phyloP scores from a whole-genome alignment of 2,329 filamentous ascomycete species.

The Trichothecium sympodiale region DNA sequence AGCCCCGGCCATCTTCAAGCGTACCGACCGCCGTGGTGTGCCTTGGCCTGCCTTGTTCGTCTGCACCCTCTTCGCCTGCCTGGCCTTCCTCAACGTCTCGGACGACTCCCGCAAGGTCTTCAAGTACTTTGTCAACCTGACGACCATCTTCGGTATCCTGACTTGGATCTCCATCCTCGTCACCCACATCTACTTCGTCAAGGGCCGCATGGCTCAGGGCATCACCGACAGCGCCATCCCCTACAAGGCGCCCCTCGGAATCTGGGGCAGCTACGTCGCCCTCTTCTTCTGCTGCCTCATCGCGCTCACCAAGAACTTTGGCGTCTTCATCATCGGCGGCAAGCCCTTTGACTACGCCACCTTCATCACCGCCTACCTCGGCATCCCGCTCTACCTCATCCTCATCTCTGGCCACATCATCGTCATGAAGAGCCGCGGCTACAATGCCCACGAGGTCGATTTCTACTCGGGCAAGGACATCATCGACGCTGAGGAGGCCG shows the following conservation, averaged over 20 bases:
- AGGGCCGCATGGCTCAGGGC: constrained; percentile 49
- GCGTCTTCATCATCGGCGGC: constrained; percentile 50
- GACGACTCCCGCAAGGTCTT: constrained; percentile 47
- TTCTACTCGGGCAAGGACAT: constrained; percentile 63
- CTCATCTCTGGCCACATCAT: constrained; percentile 61
- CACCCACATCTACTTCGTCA: constrained; percentile 56
- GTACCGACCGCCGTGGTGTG: constrained; percentile 60
- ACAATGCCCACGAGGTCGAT: constrained; percentile 51
- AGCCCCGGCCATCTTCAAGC: constrained; percentile 60
- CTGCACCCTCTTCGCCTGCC: constrained; percentile 49
- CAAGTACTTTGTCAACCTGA: constrained; percentile 55
- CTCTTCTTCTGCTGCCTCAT: constrained; percentile 63
- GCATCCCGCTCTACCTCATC: constrained; percentile 63
- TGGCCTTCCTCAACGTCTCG: constrained; percentile 58
- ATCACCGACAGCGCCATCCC: constrained; percentile 44
- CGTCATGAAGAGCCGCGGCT: constrained; percentile 37
- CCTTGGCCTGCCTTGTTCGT: constrained; percentile 54
- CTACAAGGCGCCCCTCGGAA: constrained; percentile 62
- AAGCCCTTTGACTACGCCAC: constrained; percentile 58
- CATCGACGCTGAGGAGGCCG: constrained; percentile 62
- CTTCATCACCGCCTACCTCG: constrained; percentile 68
- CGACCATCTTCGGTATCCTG: constrained; percentile 54
- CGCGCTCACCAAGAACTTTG: constrained; percentile 72
- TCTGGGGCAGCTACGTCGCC: constrained; percentile 55
- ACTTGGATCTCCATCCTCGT: constrained; percentile 60